These are phyloP conservation scores for Phytophthora chlamydospora DNA, from an alignment of 352 stramenopile species.

Conservation along the genomic window DNA sequence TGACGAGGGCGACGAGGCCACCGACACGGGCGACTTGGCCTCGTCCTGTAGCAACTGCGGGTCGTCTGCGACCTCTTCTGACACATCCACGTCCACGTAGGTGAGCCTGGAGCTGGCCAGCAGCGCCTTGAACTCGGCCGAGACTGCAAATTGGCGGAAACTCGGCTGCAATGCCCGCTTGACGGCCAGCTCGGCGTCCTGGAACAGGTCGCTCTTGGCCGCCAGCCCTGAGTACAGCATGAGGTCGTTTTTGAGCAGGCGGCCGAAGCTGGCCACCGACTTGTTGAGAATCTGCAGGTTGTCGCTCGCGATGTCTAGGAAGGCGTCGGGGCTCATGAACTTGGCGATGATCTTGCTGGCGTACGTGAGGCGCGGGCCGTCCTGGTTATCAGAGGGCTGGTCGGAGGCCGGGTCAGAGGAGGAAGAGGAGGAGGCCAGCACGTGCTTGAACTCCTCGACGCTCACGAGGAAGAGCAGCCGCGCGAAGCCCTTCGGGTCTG, in stretches of 20 bases:
- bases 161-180: conserved; percentile 74
- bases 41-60: conserved; percentile 22
- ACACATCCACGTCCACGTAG: conserved; percentile 31
- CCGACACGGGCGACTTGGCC: conserved; percentile 9
- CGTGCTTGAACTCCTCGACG: conserved; percentile 89
- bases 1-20: conserved; percentile 13
- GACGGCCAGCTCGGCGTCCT: conserved; percentile 75
- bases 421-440: conserved; percentile 33
- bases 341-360: conserved; percentile 89
- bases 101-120: conserved; percentile 63
- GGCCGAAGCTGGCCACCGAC: conserved; percentile 81
- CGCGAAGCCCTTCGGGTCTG: conserved; percentile 76
- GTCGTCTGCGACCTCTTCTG: conserved; percentile 28
- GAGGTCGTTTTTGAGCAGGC: conserved; percentile 73
- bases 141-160: conserved; percentile 66
- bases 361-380: conserved; percentile 57
- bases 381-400: conserved; percentile 15
- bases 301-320: conserved; percentile 80
- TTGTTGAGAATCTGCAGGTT: conserved; percentile 83
- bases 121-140: conserved; percentile 62
- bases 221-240: conserved; percentile 76
- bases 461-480: conserved; percentile 87
- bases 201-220: conserved; percentile 80
- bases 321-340: conserved; percentile 86
- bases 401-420: conserved; percentile 7